These are phyloP conservation scores for Phialemonium atrogriseum DNA, from an alignment of 2,329 filamentous ascomycete genomes.

Conservation along the genomic window DNA sequence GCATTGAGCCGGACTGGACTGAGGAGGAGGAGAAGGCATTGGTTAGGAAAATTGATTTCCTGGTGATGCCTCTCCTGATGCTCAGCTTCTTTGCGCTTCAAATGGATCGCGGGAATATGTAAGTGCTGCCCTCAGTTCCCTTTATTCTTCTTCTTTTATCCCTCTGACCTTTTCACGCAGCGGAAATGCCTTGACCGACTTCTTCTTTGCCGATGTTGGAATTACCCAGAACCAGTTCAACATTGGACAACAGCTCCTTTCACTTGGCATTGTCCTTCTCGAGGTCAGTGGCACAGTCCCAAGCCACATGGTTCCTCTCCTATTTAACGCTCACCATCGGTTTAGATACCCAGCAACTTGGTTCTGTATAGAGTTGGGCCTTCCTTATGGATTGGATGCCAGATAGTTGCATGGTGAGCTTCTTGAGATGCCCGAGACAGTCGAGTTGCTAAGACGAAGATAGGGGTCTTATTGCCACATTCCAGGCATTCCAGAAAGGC, in stretches of 20 bases:
- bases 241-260: conserved; percentile 41
- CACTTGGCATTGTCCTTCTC: conserved; percentile 38
- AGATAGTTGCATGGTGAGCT: conserved; percentile 23
- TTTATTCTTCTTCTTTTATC: not conserved
- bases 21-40: conserved; percentile 14
- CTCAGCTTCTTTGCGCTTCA: conserved; percentile 34
- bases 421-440: too few relatives aligned
- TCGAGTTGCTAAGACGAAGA: too few relatives aligned
- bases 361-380: conserved; percentile 22
- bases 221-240: conserved; percentile 44
- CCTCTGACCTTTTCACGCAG: conserved; percentile 18
- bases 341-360: conserved; percentile 19
- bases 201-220: conserved; percentile 36
- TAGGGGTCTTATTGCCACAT: conserved; percentile 27
- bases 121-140: conserved; percentile 2
- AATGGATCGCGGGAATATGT: conserved; percentile 29
- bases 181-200: conserved; percentile 43
- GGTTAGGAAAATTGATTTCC: conserved; percentile 23
- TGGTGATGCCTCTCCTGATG: conserved; percentile 33
- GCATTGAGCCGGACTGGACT: conserved; percentile 10
- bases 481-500: conserved; percentile 29
- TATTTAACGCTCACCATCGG: not conserved
- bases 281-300: conserved; percentile 15
- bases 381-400: conserved; percentile 25
- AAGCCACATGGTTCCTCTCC: too few relatives aligned